Evolutionary conservation across 192 early-diverging fungal genomes (phyloP), one percentile per base, ranked within the genome.

Genomic region (Mortierella antarctica): DNA sequence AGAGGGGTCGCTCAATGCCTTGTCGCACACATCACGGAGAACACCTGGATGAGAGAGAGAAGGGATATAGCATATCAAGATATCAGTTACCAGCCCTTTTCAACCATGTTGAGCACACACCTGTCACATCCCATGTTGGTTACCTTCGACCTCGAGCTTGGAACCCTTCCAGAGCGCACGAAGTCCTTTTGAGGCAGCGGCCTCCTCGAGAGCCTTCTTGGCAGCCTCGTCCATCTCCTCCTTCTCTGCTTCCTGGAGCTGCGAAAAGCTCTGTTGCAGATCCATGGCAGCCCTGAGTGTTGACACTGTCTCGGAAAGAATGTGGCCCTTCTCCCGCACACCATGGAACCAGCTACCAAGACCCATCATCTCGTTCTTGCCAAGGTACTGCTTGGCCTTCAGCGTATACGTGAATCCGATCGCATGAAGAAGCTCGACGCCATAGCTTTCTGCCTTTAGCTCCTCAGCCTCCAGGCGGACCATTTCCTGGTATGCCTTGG

Each of bases 211-310:
- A 57, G 83, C 89, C 63, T 82, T 88, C 71, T 88, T 90, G 76
- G 92, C 89, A 64, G 89, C 86, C 42, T 86, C 82, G 54, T 91
- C 86, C 53, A 93, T 84, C 62, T 91, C 92, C 70, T 92, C 92
- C 79, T 96, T 91, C 64, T 99, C 98, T 7, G 96, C 92, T 71
- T 95, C 91, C 74, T 95, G 92, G 20, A 99, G 86, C 84, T 97
- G 94, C 10, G 86, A 84, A 82, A 98, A 99, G 31, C 91, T 93
- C 54, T 91, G 90, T 77, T 99, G 96, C 46, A 98, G 84, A 83
- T 99, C 97, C 71, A 97, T 87, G 1, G 98, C 98, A 12, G 94
- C 93, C 68, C 95, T 91, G 44, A 99, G 85, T 17, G 96, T 98
- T 20, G 93, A 91, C 40, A 97, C 95, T 3, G 98, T 96, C 71